These are phyloP conservation scores for Saccharomycopsis hybrid DNA, from an alignment of 1,139 yeast genomes.

Conservation along the genomic window DNA sequence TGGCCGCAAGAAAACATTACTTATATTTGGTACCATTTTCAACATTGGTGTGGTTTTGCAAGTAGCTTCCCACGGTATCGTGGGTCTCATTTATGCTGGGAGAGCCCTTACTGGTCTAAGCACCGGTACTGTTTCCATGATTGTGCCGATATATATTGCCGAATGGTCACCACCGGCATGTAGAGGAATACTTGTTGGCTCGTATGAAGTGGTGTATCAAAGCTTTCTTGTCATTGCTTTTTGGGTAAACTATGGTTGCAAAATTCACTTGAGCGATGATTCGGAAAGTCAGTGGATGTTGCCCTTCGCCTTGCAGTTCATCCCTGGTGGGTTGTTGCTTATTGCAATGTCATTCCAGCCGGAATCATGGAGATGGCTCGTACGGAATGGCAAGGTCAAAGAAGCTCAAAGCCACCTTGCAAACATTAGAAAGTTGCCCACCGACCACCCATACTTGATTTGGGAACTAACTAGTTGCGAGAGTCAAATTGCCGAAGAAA, in stretches of 20 bases:
- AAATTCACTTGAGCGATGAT: constrained; percentile 24
- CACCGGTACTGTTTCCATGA: constrained; percentile 33
- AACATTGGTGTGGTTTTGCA: constrained; percentile 40
- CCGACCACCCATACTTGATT: constrained; percentile 44
- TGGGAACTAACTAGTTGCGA: constrained; percentile 38
- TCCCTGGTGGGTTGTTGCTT: constrained; percentile 39
- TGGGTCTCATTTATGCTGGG: constrained; percentile 36
- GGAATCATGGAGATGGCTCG: constrained; percentile 45
- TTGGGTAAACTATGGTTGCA: constrained; percentile 32
- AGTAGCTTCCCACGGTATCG: constrained; percentile 23
- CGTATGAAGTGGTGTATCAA: constrained; percentile 37
- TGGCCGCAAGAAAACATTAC: constrained; percentile 36
- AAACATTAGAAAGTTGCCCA: constrained; percentile 43
- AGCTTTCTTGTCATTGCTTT: constrained; percentile 35
- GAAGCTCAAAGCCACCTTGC: constrained; percentile 36
- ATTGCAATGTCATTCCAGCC: constrained; percentile 35
- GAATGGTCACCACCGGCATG: constrained; percentile 30
- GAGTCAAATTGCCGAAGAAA: constrained; percentile 29
- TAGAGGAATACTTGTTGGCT: constrained; percentile 28
- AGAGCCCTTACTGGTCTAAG: constrained; percentile 33
- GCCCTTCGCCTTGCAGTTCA: constrained; percentile 29
- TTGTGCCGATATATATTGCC: constrained; percentile 33
- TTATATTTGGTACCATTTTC: constrained; percentile 35
- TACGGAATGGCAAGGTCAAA: constrained; percentile 32
- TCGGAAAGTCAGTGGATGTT: constrained; percentile 9